Conservation (phyloP, 2,329 filamentous ascomycete genomes). For the Ascochyta viciae-villosae region DNA sequence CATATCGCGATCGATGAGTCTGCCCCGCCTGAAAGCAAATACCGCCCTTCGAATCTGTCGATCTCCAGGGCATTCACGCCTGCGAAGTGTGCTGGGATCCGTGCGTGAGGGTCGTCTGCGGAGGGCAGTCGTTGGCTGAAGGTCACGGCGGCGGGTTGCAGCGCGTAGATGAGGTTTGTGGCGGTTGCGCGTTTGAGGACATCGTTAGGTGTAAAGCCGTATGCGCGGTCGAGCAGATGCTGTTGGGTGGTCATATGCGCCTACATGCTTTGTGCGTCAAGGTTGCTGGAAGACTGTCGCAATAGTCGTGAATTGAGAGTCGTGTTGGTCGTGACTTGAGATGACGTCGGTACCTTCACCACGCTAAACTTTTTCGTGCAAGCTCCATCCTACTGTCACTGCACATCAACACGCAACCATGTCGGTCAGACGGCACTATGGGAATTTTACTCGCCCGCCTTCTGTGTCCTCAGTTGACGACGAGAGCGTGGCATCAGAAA, state of each 20-base stretch:
- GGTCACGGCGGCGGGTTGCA: slow-evolving; percentile 71
- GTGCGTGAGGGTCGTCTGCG: slow-evolving; percentile 36
- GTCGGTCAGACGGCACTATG: slow-evolving; percentile 10
- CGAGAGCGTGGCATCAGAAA: slow-evolving; percentile 9
- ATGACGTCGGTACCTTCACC: slow-evolving; percentile 30
- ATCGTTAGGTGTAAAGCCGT: slow-evolving; percentile 67
- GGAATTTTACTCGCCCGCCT: slow-evolving; percentile 11
- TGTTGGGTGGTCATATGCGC: slow-evolving; percentile 51
- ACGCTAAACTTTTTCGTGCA: slow-evolving; percentile 13
- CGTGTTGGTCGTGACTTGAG: not conserved
- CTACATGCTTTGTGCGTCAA: slow-evolving; percentile 43
- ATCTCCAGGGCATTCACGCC: slow-evolving; percentile 82
- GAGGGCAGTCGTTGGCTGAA: slow-evolving; percentile 69
- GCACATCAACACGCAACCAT: slow-evolving; percentile 11
- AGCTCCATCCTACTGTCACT: not conserved
- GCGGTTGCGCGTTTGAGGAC: slow-evolving; percentile 71
- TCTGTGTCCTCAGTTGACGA: slow-evolving; percentile 24
- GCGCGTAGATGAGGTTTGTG: slow-evolving; percentile 70
- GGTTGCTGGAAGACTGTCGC: slow-evolving; percentile 3
- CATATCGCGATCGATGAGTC: slow-evolving; percentile 86
- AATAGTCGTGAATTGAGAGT: not conserved
- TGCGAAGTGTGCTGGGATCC: slow-evolving; percentile 72
- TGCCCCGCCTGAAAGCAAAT: slow-evolving; percentile 83
- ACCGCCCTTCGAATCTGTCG: slow-evolving; percentile 80
- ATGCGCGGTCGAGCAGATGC: slow-evolving; percentile 76